Evolutionary conservation across 2,329 filamentous ascomycete species (phyloP).

Genomic region (Aureobasidium sp.): DNA sequence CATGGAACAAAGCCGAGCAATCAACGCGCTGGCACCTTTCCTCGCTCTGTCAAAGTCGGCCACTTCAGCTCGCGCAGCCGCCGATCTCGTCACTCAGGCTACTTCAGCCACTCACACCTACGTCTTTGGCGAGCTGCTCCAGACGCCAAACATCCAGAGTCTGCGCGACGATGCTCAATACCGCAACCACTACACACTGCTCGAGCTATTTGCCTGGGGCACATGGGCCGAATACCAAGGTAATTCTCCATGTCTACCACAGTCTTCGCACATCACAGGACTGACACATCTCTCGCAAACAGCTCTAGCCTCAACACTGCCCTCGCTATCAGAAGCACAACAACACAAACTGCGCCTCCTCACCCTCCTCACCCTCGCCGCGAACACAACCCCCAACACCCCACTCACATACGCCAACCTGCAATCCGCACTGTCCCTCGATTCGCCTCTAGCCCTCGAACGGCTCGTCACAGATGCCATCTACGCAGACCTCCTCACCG

Average conservation of each 20-base stretch:
- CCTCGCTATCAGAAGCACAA: conserved; percentile 63
- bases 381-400: conserved; percentile 37
- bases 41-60: conserved; percentile 80
- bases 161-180: conserved; percentile 58
- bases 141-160: conserved; percentile 67
- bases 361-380: conserved; percentile 73
- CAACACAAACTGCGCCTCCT: conserved; percentile 81
- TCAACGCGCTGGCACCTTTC: conserved; percentile 69
- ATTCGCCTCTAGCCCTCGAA: conserved; percentile 64
- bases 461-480: conserved; percentile 78
- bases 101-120: conserved; percentile 86
- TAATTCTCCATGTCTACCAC: conserved; percentile 19
- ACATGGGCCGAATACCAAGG: conserved; percentile 72
- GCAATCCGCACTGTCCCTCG: conserved; percentile 56
- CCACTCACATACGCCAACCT: conserved; percentile 65
- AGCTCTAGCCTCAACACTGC: conserved; percentile 49
- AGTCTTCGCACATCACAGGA: too few species aligned
- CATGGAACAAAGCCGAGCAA: conserved; percentile 64
- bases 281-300: conserved; percentile 6
- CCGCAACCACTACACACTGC: conserved; percentile 55
- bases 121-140: conserved; percentile 88
- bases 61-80: conserved; percentile 71
- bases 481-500: conserved; percentile 74
- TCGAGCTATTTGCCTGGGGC: conserved; percentile 87
- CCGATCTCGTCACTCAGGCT: conserved; percentile 77